Conservation (phyloP, 352 stramenopile species). For the Saprolegnia parasitica region DNA sequence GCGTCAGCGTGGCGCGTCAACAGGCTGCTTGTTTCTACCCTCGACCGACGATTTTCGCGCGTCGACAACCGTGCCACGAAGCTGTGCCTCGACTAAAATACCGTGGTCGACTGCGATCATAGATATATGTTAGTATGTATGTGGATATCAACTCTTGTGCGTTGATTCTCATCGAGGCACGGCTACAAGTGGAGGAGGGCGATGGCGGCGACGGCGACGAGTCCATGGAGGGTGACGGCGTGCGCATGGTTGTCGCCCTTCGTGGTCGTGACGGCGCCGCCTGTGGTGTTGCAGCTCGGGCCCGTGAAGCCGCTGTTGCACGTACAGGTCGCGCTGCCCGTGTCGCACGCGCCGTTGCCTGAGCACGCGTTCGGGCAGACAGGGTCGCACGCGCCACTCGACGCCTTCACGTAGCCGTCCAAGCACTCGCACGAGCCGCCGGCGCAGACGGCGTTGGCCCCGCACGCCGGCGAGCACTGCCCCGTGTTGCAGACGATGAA, state of each 20-base stretch:
- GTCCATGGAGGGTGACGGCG: too few relatives aligned
- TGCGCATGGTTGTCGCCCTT: neutral
- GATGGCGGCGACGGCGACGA: neutral
- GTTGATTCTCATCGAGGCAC: too few relatives aligned
- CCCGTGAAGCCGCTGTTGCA: constrained; percentile 33
- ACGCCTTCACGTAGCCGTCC: constrained; percentile 6
- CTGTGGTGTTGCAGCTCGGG: constrained; percentile 33
- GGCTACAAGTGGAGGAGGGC: constrained; percentile 34
- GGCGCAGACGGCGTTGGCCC: constrained; percentile 13
- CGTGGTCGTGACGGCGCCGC: constrained; percentile 19
- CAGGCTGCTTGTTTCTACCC: too few relatives aligned
- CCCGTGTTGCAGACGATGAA: constrained; percentile 43
- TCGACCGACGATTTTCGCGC: too few relatives aligned
- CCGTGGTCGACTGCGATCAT: too few relatives aligned
- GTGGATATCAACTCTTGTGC: too few relatives aligned
- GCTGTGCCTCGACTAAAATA: too few relatives aligned
- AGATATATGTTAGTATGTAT: too few relatives aligned
- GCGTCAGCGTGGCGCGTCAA: too few relatives aligned
- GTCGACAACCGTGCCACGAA: too few relatives aligned
- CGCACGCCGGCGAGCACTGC: constrained; percentile 21
- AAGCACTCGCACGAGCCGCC: constrained; percentile 14
- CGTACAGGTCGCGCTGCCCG: constrained; percentile 31
- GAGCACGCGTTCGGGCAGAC: constrained; percentile 35
- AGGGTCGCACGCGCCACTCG: constrained; percentile 29
- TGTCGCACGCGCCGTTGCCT: constrained; percentile 37